Conservation (phyloP, 306 rosid genomes). For the Cicer pinnatifidum region DNA sequence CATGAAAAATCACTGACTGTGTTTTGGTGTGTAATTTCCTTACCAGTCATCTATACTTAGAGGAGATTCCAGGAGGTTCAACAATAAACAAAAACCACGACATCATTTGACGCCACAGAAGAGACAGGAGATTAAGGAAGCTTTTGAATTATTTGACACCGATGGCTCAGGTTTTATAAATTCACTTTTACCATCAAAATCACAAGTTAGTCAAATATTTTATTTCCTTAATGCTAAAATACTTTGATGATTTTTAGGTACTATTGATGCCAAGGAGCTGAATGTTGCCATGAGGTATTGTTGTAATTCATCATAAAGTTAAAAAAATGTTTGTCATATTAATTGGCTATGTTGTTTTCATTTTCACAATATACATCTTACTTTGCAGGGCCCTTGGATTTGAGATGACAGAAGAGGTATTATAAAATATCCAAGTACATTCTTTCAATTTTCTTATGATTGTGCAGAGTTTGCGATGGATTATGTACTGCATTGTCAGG, state of each 20-base stretch:
- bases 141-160: conserved; percentile 88
- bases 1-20: neutral
- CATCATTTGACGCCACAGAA: conserved; percentile 70
- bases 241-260: conserved; percentile 57
- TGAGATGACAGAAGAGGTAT: conserved; percentile 98
- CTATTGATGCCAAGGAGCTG: conserved; percentile 92
- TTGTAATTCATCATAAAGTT: conserved; percentile 15
- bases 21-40: conserved; percentile 33
- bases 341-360: conserved; percentile 4
- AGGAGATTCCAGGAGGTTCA: conserved; percentile 65
- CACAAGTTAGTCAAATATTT: neutral
- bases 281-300: conserved; percentile 96
- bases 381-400: conserved; percentile 94
- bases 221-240: conserved; percentile 13
- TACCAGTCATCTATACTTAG: conserved; percentile 61
- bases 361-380: conserved; percentile 36
- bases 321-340: conserved; percentile 25
- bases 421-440: conserved; percentile 1
- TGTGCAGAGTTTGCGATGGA: neutral
- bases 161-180: conserved; percentile 83
- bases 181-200: conserved; percentile 16
- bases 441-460: conserved; percentile 7
- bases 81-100: conserved; percentile 61
- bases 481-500: neutral
- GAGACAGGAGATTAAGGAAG: conserved; percentile 89